Base-by-base conservation (phyloP, 2,329 filamentous ascomycete genomes). In the Monosporascus sp. region DNA sequence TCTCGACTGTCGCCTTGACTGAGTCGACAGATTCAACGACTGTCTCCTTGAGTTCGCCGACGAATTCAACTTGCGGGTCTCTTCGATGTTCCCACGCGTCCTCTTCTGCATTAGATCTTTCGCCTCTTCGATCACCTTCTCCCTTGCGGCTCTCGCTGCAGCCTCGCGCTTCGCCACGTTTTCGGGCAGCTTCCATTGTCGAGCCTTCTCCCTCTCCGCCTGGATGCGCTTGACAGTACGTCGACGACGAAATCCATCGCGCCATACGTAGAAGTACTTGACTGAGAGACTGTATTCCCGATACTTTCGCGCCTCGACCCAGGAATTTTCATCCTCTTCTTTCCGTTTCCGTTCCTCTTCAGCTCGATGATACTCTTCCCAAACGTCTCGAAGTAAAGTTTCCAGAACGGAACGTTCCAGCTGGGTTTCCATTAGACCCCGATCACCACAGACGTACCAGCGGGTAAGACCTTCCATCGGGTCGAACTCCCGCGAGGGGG, bases 221-320 rank as follows among this genome's bases (percentile, higher is more conserved):
- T 73, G 73, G 7, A 81, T 77, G 22, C 82, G 73, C n/a, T 73
- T 72, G 52, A 76, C 73, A 17, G 80, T 72, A 3, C 77, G 73
- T 19, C 73, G 74, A 46, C 76, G 72, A 14, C 80, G 73, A 8
- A 76, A 78, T 40, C 68, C 73, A 16, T 76, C 65, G 48, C 75
- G 77, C 82, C 82, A 85, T 19, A 71, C 71, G 59, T 83, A 83
- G 55, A 84, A 83, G 64, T 73, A 84, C 48, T 77, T 82, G 54
- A 83, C 68, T 14, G 71, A 68, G 31, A 84, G 69, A 52, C 72
- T 82, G 61, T 80, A 76, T 3, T 59, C 61, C 38, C 77, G 73
- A 58, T 79, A 82, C n/a, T 71, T 66, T 17, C 72, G 69, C 16
- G 80, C 80, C 51, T 79, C 68, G 2, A 72, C 73, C 71, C 66